Evolutionary conservation across 1,139 yeast species (phyloP), one percentile per base, ranked within the genome.

Genomic region (Eremothecium gossypii): DNA sequence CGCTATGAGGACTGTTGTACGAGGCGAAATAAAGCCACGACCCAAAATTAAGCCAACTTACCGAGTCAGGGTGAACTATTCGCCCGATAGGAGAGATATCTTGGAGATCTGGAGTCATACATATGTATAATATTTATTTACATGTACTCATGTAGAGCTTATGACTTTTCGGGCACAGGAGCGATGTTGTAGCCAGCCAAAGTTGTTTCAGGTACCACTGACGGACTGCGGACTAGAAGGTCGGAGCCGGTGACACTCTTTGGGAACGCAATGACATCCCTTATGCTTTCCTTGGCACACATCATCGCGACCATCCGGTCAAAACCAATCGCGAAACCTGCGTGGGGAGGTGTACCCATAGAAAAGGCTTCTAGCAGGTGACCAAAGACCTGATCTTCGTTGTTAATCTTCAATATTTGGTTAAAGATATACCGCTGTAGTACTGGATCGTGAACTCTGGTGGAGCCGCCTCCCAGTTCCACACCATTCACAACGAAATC

Each of bases 261-360:
- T 1, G 99, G 99, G 61, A 91, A 91, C 1, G 98, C 95, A 51
- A 91, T 83, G 2, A 91, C 98, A 58, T 91, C 96, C 52, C 96
- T 68, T 34, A 91, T 87, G 49, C 85, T 83, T 4, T 69, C 57
- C 27, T 82, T 72, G 1, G 87, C 93, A 17, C 81, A 66, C 31
- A 91, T 61, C 89, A 91, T 86, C 1, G 98, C 94, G 55, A 94
- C 80, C 69, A 91, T 69, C 48, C 99, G 70, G 61, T 91, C 99
- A 53, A 91, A 84, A 0, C 98, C 99, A 42, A 91, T 69, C 0
- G 98, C 99, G 41, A 91, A 69, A 0, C 99, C 99, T 2, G 97
- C 96, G 66, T 91, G 99, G 0, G 99, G 98, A 0, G 99, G 99
- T 57, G 97, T 87, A 1, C 98, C 98, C 67, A 84, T 78, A 36